A percentile compares a stretch with the other conserved stretches of the same genome.
Conservation (phyloP, 352 stramenopile genomes). For the Phytophthora capsici region DNA sequence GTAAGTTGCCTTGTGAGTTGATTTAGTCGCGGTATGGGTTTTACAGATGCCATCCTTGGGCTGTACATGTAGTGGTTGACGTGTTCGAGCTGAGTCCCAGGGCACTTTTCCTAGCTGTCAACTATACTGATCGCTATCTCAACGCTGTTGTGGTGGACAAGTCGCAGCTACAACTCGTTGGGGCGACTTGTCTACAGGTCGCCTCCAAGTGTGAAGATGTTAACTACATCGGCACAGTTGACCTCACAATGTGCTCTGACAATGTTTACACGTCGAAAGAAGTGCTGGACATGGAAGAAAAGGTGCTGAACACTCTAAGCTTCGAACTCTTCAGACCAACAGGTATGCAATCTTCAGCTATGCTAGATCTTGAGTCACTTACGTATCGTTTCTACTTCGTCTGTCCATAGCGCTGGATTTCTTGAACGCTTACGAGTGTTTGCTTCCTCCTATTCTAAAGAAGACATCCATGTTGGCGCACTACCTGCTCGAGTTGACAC, state of each 20-base stretch:
- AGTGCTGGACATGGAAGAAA: conserved; percentile 92
- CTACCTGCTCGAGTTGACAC: conserved; percentile 86
- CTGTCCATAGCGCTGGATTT: conserved; percentile 81
- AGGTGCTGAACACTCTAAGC: conserved; percentile 91
- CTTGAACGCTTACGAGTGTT: conserved; percentile 89
- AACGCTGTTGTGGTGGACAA: conserved; percentile 90
- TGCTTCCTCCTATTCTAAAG: conserved; percentile 84
- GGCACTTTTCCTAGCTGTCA: conserved; percentile 89
- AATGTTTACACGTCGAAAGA: conserved; percentile 91
- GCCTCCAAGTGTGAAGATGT: conserved; percentile 93
- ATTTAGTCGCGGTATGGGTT: not conserved
- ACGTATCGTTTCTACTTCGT: too few species aligned
- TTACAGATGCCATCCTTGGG: not conserved
- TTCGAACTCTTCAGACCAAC: conserved; percentile 90
- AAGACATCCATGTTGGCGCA: conserved; percentile 90
- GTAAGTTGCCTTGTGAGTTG: conserved; percentile 31
- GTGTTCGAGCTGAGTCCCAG: conserved; percentile 92
- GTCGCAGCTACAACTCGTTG: conserved; percentile 88
- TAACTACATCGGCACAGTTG: conserved; percentile 92
- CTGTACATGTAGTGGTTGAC: not conserved
- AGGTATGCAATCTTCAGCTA: conserved; percentile 41
- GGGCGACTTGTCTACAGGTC: conserved; percentile 90
- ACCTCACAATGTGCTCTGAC: conserved; percentile 91
- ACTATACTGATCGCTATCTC: conserved; percentile 90
- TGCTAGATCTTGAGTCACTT: conserved; percentile 1